Evolutionary conservation across 2,329 filamentous ascomycete genomes (phyloP).

Genomic region (Fusarium nisikadoi): DNA sequence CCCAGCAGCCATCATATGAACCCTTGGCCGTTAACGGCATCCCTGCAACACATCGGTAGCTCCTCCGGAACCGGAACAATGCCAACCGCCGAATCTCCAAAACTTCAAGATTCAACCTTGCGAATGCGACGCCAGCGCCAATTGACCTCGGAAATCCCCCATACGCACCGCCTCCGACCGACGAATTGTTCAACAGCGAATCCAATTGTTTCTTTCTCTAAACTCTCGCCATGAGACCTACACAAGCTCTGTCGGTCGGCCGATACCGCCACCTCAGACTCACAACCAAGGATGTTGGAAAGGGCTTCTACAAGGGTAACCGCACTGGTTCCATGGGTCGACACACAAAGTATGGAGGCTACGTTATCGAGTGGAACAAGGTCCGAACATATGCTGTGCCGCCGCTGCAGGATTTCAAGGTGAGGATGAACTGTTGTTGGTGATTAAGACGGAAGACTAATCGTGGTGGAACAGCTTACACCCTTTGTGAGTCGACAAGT

Average conservation of each 20-base stretch:
- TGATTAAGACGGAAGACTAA: constrained; percentile 23
- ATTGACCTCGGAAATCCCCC: constrained; percentile 18
- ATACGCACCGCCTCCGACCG: constrained; percentile 4
- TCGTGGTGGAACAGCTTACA: constrained; percentile 67
- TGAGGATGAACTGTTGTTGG: constrained; percentile 51
- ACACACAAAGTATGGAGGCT: constrained; percentile 86
- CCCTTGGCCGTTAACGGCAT: constrained; percentile 10
- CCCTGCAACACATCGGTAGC: constrained; percentile 32
- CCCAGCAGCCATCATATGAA: neutral
- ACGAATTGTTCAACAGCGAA: neutral
- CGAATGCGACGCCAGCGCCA: constrained; percentile 3
- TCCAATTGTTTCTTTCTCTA: neutral
- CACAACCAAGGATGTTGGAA: constrained; percentile 92
- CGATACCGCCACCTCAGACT: constrained; percentile 80
- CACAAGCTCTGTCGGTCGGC: constrained; percentile 71
- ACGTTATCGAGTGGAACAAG: constrained; percentile 84
- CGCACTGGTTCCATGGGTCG: constrained; percentile 86
- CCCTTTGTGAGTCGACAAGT: constrained; percentile 79
- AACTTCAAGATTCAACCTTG: constrained; percentile 36
- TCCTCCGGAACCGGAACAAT: constrained; percentile 49
- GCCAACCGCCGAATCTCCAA: constrained; percentile 30
- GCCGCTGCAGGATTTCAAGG: constrained; percentile 76
- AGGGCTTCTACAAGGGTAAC: constrained; percentile 98
- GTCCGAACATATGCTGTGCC: constrained; percentile 92
- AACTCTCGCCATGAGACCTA: constrained; percentile 69